Evolutionary conservation across 345 rosid genomes (phyloP).

Genomic region (Citrus hindsii): DNA sequence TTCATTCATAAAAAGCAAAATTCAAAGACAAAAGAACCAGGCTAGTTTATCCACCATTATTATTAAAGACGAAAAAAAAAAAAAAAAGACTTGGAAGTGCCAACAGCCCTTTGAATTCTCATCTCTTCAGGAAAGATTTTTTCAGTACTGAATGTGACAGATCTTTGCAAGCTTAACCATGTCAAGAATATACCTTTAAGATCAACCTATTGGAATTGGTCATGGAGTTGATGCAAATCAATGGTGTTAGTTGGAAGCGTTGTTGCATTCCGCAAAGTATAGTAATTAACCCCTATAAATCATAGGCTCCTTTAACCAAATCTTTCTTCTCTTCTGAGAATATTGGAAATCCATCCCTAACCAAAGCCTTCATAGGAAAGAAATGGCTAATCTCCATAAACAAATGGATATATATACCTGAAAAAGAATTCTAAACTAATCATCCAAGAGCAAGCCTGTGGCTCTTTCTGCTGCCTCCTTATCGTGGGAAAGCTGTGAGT

Average conservation of each 20-base stretch:
- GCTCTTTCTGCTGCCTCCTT: conserved; percentile 29
- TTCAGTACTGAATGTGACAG: background rate
- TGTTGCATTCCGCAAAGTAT: conserved; percentile 28
- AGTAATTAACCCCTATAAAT: conserved; percentile 46
- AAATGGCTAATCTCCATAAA: background rate
- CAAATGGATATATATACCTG: conserved; percentile 41
- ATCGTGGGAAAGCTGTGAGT: conserved; percentile 25
- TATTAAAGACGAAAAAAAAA: background rate
- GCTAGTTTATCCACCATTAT: background rate
- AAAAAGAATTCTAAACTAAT: background rate
- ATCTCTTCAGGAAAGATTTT: background rate
- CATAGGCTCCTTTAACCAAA: conserved; percentile 32
- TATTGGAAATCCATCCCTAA: conserved; percentile 38
- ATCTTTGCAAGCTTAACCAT: background rate
- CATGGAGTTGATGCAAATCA: background rate
- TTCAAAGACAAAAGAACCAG: background rate
- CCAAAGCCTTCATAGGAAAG: background rate
- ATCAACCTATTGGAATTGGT: background rate
- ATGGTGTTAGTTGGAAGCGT: background rate
- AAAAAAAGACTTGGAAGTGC: background rate
- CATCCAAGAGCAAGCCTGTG: conserved; percentile 36
- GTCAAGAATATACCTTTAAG: background rate
- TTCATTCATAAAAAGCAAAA: background rate
- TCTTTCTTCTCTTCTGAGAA: conserved; percentile 32
- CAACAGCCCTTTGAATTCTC: background rate